These are phyloP conservation scores for Penicillium sclerotiorum DNA, from an alignment of 2,329 filamentous ascomycete genomes.

Conservation along the genomic window DNA sequence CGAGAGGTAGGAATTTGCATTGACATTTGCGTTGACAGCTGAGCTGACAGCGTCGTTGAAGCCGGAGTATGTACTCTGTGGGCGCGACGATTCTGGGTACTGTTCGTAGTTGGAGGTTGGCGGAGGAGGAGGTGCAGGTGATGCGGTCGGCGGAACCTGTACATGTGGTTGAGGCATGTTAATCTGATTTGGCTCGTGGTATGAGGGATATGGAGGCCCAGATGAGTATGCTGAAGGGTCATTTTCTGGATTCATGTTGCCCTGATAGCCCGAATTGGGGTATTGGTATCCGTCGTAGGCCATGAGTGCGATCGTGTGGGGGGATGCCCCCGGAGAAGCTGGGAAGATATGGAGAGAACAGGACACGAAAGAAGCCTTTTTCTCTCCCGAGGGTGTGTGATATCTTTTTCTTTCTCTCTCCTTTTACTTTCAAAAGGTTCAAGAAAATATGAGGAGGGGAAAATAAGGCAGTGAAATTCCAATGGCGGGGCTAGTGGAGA, in stretches of 20 bases:
- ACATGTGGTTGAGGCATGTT: slow-evolving; percentile 42
- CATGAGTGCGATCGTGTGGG: slow-evolving; percentile 38
- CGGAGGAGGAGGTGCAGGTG: background rate
- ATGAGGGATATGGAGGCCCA: slow-evolving; percentile 36
- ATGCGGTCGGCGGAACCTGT: slow-evolving; percentile 25
- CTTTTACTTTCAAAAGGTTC: no score
- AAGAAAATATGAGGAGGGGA: background rate
- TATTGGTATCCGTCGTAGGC: slow-evolving; percentile 48
- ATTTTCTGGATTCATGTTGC: slow-evolving; percentile 27
- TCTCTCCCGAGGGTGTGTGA: no score
- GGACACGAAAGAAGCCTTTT: no score
- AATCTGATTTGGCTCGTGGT: slow-evolving; percentile 32
- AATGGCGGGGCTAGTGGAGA: slow-evolving; percentile 22
- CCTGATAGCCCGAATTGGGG: slow-evolving; percentile 31
- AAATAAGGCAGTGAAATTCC: slow-evolving; percentile 20
- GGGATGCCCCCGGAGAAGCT: no score
- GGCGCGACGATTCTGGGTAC: slow-evolving; percentile 2
- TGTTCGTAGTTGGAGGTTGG: background rate
- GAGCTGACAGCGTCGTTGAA: slow-evolving; percentile 61
- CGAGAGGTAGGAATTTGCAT: slow-evolving; percentile 55
- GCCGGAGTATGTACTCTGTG: slow-evolving; percentile 23
- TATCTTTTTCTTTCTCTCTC: no score
- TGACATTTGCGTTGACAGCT: slow-evolving; percentile 57
- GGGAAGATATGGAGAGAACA: no score
- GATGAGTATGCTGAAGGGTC: slow-evolving; percentile 30